Evolutionary conservation across 2,329 filamentous ascomycete species (phyloP).

Genomic region (Venturia carpophila): DNA sequence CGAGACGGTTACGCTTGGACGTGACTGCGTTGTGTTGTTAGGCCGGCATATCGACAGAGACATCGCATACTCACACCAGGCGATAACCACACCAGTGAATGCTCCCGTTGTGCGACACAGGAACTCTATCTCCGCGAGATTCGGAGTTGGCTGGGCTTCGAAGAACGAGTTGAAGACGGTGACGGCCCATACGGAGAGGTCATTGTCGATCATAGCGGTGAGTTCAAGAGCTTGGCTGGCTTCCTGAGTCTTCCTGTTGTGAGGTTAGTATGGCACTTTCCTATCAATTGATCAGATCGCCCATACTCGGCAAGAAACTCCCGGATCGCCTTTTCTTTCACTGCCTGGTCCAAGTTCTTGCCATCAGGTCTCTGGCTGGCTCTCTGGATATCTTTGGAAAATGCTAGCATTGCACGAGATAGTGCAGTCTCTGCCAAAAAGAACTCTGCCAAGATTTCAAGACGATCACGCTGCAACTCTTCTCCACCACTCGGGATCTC

Average conservation of each 20-base stretch:
- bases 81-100: background rate
- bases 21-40: background rate
- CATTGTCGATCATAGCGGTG: background rate
- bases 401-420: conserved; percentile 3
- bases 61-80: background rate
- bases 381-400: background rate
- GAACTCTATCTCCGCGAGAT: background rate
- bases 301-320: background rate
- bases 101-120: background rate
- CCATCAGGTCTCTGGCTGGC: background rate
- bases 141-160: conserved; percentile 1
- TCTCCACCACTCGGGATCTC: background rate
- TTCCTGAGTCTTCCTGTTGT: background rate
- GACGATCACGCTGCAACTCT: background rate
- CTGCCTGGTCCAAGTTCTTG: background rate
- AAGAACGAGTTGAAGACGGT: conserved; percentile 1
- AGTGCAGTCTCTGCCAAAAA: background rate
- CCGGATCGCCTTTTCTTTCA: background rate
- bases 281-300: background rate
- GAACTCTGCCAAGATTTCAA: background rate
- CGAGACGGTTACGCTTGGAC: background rate
- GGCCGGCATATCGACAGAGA: background rate
- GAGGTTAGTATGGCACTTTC: background rate
- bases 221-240: background rate
- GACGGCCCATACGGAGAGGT: background rate